Conservation (phyloP, 2,329 filamentous ascomycete species). For the Penicillium hesseltinei region DNA sequence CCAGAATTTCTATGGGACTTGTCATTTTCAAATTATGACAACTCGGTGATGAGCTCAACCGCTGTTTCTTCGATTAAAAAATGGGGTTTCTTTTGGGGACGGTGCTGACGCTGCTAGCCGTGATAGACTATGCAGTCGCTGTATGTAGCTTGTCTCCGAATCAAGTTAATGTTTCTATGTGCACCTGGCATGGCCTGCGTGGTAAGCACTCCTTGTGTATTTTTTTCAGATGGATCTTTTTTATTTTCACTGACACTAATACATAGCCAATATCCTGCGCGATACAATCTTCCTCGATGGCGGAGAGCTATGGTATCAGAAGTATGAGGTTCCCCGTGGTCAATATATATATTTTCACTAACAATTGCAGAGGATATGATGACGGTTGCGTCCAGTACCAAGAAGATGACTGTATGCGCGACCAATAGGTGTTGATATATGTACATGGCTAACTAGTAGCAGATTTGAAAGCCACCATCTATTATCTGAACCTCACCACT, state of each 20-base stretch:
- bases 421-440: background rate
- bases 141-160: constrained; percentile 2
- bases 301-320: constrained; percentile 13
- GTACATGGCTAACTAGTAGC: background rate
- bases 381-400: constrained; percentile 6
- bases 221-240: background rate
- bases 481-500: constrained; percentile 16
- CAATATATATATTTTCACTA: background rate
- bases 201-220: background rate
- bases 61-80: background rate
- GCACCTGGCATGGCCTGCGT: constrained; percentile 17
- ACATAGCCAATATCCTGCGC: constrained; percentile 18
- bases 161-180: constrained; percentile 18
- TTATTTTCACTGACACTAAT: background rate
- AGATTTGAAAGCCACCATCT: constrained; percentile 14
- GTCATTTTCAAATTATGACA: background rate
- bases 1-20: too few species aligned
- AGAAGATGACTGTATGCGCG: background rate
- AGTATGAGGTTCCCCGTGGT: constrained; percentile 2
- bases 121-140: background rate
- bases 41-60: background rate
- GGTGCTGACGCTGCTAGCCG: background rate
- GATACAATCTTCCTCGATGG: constrained; percentile 20
- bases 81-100: constrained; percentile 1
- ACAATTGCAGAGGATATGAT: constrained; percentile 10